Conservation (phyloP, 1,284 basidiomycete species). For the Vanrija pseudolonga region DNA sequence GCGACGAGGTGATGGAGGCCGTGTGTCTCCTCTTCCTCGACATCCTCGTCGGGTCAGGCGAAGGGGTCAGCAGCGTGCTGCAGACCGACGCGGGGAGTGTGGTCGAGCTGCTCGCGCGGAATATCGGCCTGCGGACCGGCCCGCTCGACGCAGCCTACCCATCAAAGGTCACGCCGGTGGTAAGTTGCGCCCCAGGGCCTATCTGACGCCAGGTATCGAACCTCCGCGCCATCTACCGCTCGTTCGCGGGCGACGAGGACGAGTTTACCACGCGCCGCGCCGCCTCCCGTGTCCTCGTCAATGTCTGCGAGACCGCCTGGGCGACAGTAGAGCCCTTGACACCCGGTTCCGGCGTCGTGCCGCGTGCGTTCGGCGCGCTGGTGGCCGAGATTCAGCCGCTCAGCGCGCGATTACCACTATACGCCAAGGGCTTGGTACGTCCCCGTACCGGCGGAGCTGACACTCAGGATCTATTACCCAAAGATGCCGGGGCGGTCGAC, state of each 20-base stretch:
- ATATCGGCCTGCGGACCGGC: constrained; percentile 11
- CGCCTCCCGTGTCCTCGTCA: constrained; percentile 16
- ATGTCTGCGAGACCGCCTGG: constrained; percentile 1
- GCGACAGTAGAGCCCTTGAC: not conserved
- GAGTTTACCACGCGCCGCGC: constrained; percentile 17
- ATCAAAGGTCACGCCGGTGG: constrained; percentile 11
- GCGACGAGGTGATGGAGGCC: constrained; percentile 29
- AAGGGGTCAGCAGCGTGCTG: constrained; percentile 21
- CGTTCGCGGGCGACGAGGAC: not conserved
- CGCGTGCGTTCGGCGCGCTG: constrained; percentile 7
- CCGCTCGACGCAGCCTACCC: constrained; percentile 21
- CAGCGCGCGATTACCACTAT: constrained; percentile 21
- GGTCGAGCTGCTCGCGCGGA: constrained; percentile 3
- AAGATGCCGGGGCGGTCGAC: constrained; percentile 2
- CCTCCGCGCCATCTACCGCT: constrained; percentile 7
- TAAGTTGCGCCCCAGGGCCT: constrained; percentile 4
- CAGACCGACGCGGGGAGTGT: constrained; percentile 9
- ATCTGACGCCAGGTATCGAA: constrained; percentile 17
- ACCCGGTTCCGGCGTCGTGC: not conserved
- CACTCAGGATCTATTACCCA: constrained; percentile 8
- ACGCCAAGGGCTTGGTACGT: constrained; percentile 30
- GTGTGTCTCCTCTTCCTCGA: constrained; percentile 29
- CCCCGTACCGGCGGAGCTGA: not conserved
- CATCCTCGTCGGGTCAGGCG: constrained; percentile 12
- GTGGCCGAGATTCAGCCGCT: constrained; percentile 11